Evolutionary conservation across 805 yeast species (phyloP).

Genomic region (Gaillardinia entomophila): DNA sequence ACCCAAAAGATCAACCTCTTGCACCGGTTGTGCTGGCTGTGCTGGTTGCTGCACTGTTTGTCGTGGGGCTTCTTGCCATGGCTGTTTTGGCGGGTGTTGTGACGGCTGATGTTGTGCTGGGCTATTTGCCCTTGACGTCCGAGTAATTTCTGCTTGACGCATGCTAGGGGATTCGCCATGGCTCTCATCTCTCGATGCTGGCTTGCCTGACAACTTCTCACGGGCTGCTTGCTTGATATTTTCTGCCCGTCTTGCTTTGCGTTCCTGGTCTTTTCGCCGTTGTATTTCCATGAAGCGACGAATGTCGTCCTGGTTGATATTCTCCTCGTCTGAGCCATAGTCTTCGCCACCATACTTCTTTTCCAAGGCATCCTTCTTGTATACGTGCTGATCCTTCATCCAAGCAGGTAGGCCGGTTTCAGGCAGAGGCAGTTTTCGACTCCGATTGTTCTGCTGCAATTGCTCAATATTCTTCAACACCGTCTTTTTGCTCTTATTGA

Average conservation of each 20-base stretch:
- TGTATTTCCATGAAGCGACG: constrained; percentile 32
- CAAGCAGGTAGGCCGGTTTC: constrained; percentile 54
- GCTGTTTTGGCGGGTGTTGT: too few species aligned
- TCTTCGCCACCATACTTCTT: constrained; percentile 26
- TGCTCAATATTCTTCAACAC: constrained; percentile 58
- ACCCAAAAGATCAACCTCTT: constrained; percentile 6
- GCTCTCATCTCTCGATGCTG: too few species aligned
- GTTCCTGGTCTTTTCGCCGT: constrained; percentile 30
- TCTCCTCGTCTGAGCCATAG: constrained; percentile 44
- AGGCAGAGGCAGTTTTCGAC: constrained; percentile 8
- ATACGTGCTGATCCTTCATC: constrained; percentile 58
- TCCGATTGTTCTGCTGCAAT: constrained; percentile 29
- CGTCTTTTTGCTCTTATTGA: constrained; percentile 55
- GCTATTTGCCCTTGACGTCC: not conserved
- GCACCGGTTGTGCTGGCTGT: constrained; percentile 8
- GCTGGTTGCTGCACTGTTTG: constrained; percentile 5
- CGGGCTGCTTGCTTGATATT: constrained; percentile 9
- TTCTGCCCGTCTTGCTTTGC: constrained; percentile 18
- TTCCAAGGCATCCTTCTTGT: constrained; percentile 37
- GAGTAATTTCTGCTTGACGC: not conserved
- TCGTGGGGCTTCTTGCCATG: constrained; percentile 9
- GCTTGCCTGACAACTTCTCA: constrained; percentile 4
- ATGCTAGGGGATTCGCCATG: not conserved
- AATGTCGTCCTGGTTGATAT: constrained; percentile 39
- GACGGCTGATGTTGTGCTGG: too few species aligned